Evolutionary conservation across 2,329 filamentous ascomycete species (phyloP).

Genomic region (Colletotrichum endophyticum): DNA sequence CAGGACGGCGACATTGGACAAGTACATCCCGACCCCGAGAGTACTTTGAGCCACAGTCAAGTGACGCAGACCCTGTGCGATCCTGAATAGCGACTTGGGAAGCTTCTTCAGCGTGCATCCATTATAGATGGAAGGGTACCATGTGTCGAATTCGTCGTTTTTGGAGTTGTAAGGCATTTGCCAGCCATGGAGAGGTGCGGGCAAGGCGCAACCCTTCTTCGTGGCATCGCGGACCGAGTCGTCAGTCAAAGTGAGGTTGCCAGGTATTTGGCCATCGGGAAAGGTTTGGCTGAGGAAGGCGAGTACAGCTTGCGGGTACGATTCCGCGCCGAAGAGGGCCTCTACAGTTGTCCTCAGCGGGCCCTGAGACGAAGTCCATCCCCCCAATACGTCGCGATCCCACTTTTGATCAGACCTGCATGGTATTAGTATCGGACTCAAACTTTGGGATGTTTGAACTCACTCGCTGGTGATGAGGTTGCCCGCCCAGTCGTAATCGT

Average conservation of each 20-base stretch:
- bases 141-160: conserved; percentile 12
- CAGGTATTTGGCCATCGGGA: not conserved
- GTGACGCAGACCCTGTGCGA: conserved; percentile 6
- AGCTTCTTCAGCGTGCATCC: conserved; percentile 7
- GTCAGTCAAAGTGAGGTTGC: not conserved
- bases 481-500: conserved; percentile 18
- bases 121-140: conserved; percentile 12
- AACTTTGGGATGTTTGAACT: not conserved
- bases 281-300: conserved; percentile 5
- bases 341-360: conserved; percentile 10
- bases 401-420: not conserved
- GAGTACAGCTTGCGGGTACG: conserved; percentile 4
- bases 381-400: not conserved
- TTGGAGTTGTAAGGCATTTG: conserved; percentile 14
- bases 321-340: conserved; percentile 12
- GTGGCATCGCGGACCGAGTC: not conserved
- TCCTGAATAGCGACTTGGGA: conserved; percentile 8
- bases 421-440: not conserved
- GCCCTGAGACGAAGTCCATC: conserved; percentile 4
- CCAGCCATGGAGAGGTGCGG: conserved; percentile 3
- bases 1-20: conserved; percentile 12
- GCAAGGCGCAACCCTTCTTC: not conserved
- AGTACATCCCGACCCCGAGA: conserved; percentile 18
- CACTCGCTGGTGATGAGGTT: conserved; percentile 16
- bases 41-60: conserved; percentile 12